These are phyloP conservation scores for Alternaria tenuissima DNA, from an alignment of 2,329 filamentous ascomycete species.

Conservation along the genomic window DNA sequence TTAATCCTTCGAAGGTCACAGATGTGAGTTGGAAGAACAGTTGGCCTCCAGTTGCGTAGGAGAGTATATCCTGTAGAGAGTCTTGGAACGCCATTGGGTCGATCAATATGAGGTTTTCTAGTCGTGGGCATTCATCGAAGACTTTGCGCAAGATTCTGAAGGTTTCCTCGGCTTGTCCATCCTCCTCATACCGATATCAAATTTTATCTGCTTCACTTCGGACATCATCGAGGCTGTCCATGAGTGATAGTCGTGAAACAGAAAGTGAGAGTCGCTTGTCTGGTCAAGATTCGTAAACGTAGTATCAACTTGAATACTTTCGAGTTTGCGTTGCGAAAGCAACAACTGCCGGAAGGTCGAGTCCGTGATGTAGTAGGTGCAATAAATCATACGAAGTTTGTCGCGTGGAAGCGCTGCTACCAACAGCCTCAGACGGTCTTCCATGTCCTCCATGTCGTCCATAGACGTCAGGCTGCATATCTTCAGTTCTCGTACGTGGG, in stretches of 20 bases:
- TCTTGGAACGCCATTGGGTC: rapidly evolving
- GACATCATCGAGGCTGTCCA: not conserved
- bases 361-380: not conserved
- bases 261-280: not conserved
- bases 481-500: not conserved
- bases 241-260: not conserved
- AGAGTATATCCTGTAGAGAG: not conserved
- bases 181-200: too few relatives aligned
- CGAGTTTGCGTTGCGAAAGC: not conserved
- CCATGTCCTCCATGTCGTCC: not conserved
- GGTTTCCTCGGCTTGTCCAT: not conserved
- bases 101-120: not conserved
- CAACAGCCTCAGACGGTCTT: not conserved
- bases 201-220: not conserved
- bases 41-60: not conserved
- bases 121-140: rapidly evolving
- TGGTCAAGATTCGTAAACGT: not conserved
- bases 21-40: not conserved
- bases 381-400: not conserved
- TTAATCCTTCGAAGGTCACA: not conserved
- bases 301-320: not conserved
- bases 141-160: not conserved
- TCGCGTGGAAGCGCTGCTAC: not conserved
- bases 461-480: not conserved
- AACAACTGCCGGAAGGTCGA: not conserved